A percentile compares a stretch with the other conserved stretches of the same genome.
Evolutionary conservation across 768 basidiomycete species (phyloP).

Genomic region (Calocybe gangraenosa): DNA sequence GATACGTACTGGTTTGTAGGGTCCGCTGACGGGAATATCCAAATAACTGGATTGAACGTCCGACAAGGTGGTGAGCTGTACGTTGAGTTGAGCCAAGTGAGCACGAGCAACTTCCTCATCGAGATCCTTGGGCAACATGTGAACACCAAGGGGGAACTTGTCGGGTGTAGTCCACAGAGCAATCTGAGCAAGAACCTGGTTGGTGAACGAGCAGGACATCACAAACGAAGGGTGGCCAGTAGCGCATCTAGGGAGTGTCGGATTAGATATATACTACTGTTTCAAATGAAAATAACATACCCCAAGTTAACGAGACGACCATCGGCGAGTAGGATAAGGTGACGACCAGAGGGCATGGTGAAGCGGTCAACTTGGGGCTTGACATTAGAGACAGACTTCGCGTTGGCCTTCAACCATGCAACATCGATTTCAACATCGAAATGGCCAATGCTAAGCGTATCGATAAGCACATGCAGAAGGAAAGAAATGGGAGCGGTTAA

Average conservation of each 20-base stretch:
- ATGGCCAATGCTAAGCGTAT: slow-evolving; percentile 64
- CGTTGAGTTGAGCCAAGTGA: slow-evolving; percentile 85
- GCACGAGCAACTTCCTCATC: slow-evolving; percentile 99
- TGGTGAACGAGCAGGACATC: slow-evolving; percentile 99
- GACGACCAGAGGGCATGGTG: slow-evolving; percentile 89
- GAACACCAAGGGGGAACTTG: slow-evolving; percentile 94
- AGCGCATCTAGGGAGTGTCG: slow-evolving; percentile 58
- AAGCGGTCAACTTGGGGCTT: slow-evolving; percentile 99
- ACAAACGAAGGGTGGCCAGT: slow-evolving; percentile 99
- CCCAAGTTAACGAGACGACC: slow-evolving; percentile 99
- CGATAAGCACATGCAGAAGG: slow-evolving; percentile 3
- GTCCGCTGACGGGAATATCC: slow-evolving; percentile 80
- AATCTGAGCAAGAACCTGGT: slow-evolving; percentile 98
- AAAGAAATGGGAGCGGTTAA: slow-evolving; percentile 24
- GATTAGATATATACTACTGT: slow-evolving; percentile 4
- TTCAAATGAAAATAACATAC: slow-evolving; percentile 38
- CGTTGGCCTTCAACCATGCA: slow-evolving; percentile 95
- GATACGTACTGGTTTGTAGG: slow-evolving; percentile 46
- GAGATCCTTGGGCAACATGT: slow-evolving; percentile 97
- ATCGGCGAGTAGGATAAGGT: slow-evolving; percentile 96
- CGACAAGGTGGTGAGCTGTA: slow-evolving; percentile 83
- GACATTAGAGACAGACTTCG: slow-evolving; percentile 78
- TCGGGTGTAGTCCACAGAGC: slow-evolving; percentile 93
- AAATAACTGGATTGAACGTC: slow-evolving; percentile 83
- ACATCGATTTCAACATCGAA: slow-evolving; percentile 94